phyloP scores from a whole-genome alignment of 1,139 yeast genomes.

The Kodamaea arcana region DNA sequence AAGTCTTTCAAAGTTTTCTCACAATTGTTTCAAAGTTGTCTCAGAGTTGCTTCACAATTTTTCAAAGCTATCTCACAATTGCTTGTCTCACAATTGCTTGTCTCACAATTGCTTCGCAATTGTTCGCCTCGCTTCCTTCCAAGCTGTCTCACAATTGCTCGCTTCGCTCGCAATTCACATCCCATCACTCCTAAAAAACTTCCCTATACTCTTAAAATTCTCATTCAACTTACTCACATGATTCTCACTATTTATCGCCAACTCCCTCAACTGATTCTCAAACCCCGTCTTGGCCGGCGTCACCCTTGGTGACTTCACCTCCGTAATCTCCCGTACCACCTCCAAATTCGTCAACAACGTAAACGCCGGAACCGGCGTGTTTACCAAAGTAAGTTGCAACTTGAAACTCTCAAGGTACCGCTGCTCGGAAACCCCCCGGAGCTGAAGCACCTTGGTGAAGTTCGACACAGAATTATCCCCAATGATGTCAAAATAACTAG shows the following conservation, averaged over 20 bases:
- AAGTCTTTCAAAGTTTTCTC: too few relatives aligned
- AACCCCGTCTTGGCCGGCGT: slow-evolving; percentile 35
- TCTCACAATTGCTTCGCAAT: too few relatives aligned
- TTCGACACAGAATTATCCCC: slow-evolving; percentile 63
- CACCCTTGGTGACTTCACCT: slow-evolving; percentile 24
- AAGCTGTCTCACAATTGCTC: too few relatives aligned
- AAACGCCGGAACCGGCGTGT: slow-evolving; percentile 37
- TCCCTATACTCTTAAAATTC: slow-evolving; percentile 54
- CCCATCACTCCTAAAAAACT: slow-evolving; percentile 55
- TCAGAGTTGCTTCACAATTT: too few relatives aligned
- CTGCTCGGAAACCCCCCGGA: slow-evolving; percentile 49
- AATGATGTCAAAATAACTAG: slow-evolving; percentile 61
- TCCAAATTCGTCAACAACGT: slow-evolving; percentile 32
- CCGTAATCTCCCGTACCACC: slow-evolving; percentile 16
- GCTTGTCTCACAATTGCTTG: too few relatives aligned
- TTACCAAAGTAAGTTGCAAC: slow-evolving; percentile 51
- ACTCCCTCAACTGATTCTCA: slow-evolving; percentile 54
- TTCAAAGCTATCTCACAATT: too few relatives aligned
- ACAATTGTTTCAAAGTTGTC: too few relatives aligned
- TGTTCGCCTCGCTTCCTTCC: too few relatives aligned
- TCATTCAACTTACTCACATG: slow-evolving; percentile 58
- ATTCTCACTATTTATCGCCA: slow-evolving; percentile 50
- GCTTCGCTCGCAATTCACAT: too few relatives aligned
- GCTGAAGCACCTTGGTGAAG: slow-evolving; percentile 58
- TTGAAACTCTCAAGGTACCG: slow-evolving; percentile 60